These are phyloP conservation scores for Dorcoceras hygrometricum DNA, from an alignment of 257 asterid genomes.

Conservation along the genomic window DNA sequence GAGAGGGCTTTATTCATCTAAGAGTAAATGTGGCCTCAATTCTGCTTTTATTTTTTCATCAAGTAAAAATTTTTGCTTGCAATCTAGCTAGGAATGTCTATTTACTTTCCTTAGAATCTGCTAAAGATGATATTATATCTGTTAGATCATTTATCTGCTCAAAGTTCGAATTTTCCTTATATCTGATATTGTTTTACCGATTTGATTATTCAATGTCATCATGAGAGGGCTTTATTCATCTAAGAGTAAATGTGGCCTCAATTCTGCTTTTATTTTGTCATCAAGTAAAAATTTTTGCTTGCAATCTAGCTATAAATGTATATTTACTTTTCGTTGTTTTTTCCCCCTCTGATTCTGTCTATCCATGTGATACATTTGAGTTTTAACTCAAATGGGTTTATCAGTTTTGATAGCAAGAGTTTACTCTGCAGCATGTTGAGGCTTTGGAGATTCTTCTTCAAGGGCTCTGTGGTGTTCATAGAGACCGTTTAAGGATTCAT, in stretches of 20 bases:
- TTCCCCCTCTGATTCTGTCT: no score
- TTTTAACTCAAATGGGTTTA: not conserved
- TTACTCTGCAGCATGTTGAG: constrained; percentile 74
- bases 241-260: not conserved
- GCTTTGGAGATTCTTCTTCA: constrained; percentile 95
- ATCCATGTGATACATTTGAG: not conserved
- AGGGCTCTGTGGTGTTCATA: constrained; percentile 85
- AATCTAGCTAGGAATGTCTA: not conserved
- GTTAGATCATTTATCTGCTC: not conserved
- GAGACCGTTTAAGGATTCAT: constrained; percentile 74
- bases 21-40: no score
- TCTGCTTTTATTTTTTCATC: no score
- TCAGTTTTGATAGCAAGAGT: not conserved
- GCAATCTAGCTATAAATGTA: not conserved
- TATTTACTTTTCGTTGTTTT: no score
- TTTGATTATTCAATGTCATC: not conserved
- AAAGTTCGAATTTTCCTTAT: not conserved
- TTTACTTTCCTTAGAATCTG: not conserved
- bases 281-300: no score
- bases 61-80: not conserved
- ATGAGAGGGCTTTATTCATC: not conserved
- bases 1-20: no score
- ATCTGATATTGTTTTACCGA: constrained; percentile 1
- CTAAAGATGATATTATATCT: not conserved
- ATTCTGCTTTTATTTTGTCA: no score